Evolutionary conservation across 192 early-diverging fungal species (phyloP), one percentile per base, ranked within the genome.

Genomic region (Funneliformis geosporum): DNA sequence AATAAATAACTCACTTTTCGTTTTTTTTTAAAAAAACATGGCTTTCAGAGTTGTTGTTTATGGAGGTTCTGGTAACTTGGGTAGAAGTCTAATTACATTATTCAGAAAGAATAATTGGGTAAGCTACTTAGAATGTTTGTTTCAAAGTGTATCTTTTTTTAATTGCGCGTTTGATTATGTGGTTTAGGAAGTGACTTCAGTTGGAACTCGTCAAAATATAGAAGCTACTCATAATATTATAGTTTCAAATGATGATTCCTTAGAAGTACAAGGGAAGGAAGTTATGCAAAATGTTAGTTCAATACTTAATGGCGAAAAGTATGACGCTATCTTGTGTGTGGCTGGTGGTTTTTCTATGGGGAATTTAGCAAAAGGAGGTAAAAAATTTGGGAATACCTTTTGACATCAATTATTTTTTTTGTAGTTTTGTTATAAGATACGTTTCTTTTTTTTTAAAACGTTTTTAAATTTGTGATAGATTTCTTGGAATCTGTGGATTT

Each of bases 281-380:
- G 90, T 93, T 14, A 39, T 86, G 9, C 65, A 81, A n/a, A 78
- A 85, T n/a, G 68, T 91, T 6, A 70, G 67, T 18, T 76, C 43
- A 11, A 21, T 83, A 46, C 79, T 90, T 27, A 81, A 62, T 21
- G 33, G 50, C 27, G 66, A 84, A 71, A 93, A 95, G 79, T 84
- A 93, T 11, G 92, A 94, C 73, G 96, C 94, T 2, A 87, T 99
- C 64, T 80, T 99, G 39, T 97, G 95, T 80, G 96, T 95, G 16
- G 97, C 97, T 46, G 97, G 97, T 69, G 97, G 97, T 8, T 99
- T 96, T 95, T 94, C 93, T 61, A 96, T 96, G 43, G 97, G 97
- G 18, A 95, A 94, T 79, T 90, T 94, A 33, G 87, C 85, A 21
- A 90, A 90, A 81, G 79, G 83, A 43, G 88, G 89, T 89, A 47